Evolutionary conservation across 148 eudicot species (phyloP).

Genomic region (Rhododendron kiyosumense): DNA sequence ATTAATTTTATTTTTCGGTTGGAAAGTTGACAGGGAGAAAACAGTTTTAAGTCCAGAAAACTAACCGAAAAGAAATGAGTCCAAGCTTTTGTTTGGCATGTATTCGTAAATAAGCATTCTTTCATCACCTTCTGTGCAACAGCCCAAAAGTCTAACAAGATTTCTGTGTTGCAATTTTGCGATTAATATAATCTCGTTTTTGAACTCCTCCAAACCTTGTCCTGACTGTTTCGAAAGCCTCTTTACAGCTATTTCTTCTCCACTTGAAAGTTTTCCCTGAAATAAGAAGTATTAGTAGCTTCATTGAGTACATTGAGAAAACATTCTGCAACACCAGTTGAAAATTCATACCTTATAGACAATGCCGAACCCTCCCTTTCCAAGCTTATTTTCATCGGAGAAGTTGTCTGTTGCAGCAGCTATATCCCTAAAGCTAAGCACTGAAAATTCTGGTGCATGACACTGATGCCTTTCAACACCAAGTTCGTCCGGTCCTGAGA

Average conservation of each 20-base stretch:
- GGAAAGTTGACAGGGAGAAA: background rate
- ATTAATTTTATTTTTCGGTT: background rate
- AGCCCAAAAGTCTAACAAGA: constrained; percentile 55
- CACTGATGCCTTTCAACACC: constrained; percentile 24
- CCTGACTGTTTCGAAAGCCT: constrained; percentile 60
- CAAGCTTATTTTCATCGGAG: constrained; percentile 44
- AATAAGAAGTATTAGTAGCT: background rate
- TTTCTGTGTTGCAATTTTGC: constrained; percentile 60
- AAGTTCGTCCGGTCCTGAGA: constrained; percentile 23
- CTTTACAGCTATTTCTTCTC: constrained; percentile 62
- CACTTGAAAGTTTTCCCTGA: constrained; percentile 47
- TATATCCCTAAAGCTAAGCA: constrained; percentile 30
- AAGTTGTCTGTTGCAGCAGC: constrained; percentile 46
- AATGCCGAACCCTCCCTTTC: constrained; percentile 69
- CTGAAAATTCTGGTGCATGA: constrained; percentile 27
- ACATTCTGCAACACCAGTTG: background rate
- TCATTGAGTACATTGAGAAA: background rate
- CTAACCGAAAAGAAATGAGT: constrained; percentile 56
- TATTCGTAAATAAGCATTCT: constrained; percentile 59
- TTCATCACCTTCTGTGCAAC: constrained; percentile 50
- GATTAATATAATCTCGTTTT: constrained; percentile 50
- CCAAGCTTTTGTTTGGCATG: constrained; percentile 66
- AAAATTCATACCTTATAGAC: constrained; percentile 51
- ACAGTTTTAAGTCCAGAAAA: background rate
- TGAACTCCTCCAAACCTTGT: constrained; percentile 71